Evolutionary conservation across 305 asterid species (phyloP).

Genomic region (Solanum aculeatissimum): DNA sequence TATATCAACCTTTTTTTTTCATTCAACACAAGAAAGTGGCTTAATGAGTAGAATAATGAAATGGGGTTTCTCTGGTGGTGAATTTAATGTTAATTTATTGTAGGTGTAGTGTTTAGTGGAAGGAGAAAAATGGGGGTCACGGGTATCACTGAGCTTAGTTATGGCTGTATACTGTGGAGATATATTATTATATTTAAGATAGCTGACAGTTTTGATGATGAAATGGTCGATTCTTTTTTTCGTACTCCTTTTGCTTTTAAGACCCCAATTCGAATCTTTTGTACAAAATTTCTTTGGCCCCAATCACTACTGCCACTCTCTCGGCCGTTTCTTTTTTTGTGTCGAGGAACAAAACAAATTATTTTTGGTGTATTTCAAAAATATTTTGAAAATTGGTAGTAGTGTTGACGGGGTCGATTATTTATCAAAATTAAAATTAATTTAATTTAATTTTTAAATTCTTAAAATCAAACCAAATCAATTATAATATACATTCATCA

Average conservation of each 20-base stretch:
- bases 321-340: not conserved
- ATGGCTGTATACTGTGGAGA: not conserved
- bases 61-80: not conserved
- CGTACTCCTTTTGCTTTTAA: not conserved
- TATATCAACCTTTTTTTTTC: not conserved
- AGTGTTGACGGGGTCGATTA: too few species aligned
- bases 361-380: not conserved
- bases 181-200: not conserved
- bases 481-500: too few species aligned
- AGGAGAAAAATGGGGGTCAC: constrained; percentile 11
- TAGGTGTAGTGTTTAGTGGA: not conserved
- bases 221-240: constrained; percentile 12
- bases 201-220: constrained; percentile 32
- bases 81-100: not conserved
- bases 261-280: not conserved
- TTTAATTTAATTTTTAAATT: too few species aligned
- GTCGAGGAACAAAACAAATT: not conserved
- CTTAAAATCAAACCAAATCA: too few species aligned
- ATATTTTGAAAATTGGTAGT: too few species aligned
- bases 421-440: too few species aligned
- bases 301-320: not conserved
- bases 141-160: not conserved
- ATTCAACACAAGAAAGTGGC: not conserved
- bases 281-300: not conserved
- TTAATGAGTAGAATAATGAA: not conserved